Conservation (phyloP, 1,284 basidiomycete species). For the Microbotryum lychnidis-dioicae region DNA sequence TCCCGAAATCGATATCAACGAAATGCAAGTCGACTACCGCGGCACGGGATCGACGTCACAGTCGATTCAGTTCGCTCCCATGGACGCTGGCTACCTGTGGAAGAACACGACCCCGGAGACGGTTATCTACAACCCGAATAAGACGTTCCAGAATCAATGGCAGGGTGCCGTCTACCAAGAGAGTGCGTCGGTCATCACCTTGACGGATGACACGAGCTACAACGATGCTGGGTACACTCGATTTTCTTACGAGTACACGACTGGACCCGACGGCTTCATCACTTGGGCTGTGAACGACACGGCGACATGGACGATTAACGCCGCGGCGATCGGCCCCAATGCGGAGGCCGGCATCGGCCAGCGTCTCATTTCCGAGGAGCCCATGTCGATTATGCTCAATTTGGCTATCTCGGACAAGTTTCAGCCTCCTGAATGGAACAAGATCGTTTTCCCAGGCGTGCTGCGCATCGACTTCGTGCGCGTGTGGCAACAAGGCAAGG, state of each 20-base stretch:
- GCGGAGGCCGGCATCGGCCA: slow-evolving; percentile 56
- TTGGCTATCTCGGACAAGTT: slow-evolving; percentile 39
- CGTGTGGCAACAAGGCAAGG: slow-evolving; percentile 53
- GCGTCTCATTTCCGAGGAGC: slow-evolving; percentile 59
- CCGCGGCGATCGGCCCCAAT: slow-evolving; percentile 64
- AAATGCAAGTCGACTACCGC: slow-evolving; percentile 43
- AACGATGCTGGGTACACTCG: slow-evolving; percentile 26
- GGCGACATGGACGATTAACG: slow-evolving; percentile 65
- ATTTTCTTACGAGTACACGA: slow-evolving; percentile 23
- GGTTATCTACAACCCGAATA: slow-evolving; percentile 45
- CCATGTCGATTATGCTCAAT: slow-evolving; percentile 23
- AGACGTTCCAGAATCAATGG: slow-evolving; percentile 45
- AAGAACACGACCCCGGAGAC: slow-evolving; percentile 46
- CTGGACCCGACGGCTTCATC: slow-evolving; percentile 43
- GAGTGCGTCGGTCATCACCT: slow-evolving; percentile 28
- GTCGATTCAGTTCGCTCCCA: slow-evolving; percentile 46
- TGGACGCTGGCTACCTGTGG: slow-evolving; percentile 45
- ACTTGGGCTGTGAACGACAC: slow-evolving; percentile 62
- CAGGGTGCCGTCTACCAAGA: slow-evolving; percentile 30
- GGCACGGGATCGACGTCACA: slow-evolving; percentile 42
- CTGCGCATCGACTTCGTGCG: slow-evolving; percentile 77
- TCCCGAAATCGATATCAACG: slow-evolving; percentile 51
- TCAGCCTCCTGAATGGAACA: not conserved
- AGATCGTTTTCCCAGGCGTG: slow-evolving; percentile 46
- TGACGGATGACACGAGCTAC: slow-evolving; percentile 25